Conservation (phyloP, 495 filamentous ascomycete genomes). For the Annulohypoxylon maeteangense region DNA sequence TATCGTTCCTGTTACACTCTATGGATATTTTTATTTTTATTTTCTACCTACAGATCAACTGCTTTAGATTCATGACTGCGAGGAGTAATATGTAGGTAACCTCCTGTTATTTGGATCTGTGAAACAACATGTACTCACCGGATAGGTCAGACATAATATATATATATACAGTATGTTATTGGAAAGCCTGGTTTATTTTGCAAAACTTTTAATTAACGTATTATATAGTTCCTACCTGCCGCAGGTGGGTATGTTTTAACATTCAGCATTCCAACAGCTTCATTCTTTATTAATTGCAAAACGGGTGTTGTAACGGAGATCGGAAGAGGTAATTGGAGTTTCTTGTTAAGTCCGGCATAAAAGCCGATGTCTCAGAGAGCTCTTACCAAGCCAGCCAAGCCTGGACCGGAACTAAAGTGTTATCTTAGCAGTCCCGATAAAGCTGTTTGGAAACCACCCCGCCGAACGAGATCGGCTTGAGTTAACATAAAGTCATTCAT, state of each 20-base stretch:
- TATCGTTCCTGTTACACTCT: background rate
- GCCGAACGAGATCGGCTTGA: background rate
- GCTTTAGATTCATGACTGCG: too few relatives aligned
- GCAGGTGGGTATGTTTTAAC: too few relatives aligned
- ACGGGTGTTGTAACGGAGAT: background rate
- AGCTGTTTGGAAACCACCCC: conserved; percentile 27
- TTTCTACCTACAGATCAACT: too few relatives aligned
- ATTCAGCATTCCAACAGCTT: background rate
- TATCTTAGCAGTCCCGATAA: conserved; percentile 11
- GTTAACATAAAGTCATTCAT: background rate
- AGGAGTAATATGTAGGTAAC: background rate
- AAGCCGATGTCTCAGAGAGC: conserved; percentile 28
- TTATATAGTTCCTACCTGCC: too few relatives aligned
- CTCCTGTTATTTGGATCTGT: background rate
- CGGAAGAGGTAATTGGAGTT: background rate
- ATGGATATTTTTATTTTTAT: background rate
- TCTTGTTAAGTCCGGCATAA: conserved; percentile 49
- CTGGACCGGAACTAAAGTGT: background rate
- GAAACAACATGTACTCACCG: too few relatives aligned
- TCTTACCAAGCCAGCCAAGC: background rate
- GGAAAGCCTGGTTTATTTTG: too few relatives aligned
- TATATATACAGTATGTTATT: too few relatives aligned
- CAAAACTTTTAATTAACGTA: background rate
- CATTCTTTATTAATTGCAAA: background rate
- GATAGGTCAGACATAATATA: too few relatives aligned